phyloP scores from a whole-genome alignment of 1,139 yeast genomes.

The Diutina sp. region DNA sequence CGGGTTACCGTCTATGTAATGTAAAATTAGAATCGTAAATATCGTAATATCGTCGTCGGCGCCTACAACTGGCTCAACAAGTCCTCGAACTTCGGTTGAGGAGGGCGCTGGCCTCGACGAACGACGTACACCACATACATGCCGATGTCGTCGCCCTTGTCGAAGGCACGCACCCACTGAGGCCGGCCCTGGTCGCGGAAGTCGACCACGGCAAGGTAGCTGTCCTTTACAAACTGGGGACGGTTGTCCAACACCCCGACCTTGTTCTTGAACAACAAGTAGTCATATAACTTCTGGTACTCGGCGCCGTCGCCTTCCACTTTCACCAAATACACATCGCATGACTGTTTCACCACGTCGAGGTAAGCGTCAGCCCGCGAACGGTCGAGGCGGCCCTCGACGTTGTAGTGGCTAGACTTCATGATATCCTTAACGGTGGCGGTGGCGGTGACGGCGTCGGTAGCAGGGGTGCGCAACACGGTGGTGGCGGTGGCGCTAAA shows the following conservation, averaged over 20 bases:
- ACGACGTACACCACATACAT: constrained; percentile 35
- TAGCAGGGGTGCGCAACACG: not conserved
- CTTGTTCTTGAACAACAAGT: constrained; percentile 35
- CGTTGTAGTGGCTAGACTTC: constrained; percentile 18
- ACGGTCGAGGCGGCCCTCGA: constrained; percentile 54
- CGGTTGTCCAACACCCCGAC: constrained; percentile 50
- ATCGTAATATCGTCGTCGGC: not conserved
- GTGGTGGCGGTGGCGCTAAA: constrained; percentile 21
- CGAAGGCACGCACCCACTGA: constrained; percentile 12
- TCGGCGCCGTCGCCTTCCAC: constrained; percentile 12
- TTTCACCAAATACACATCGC: constrained; percentile 40
- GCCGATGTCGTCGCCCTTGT: constrained; percentile 14
- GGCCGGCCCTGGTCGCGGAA: constrained; percentile 5
- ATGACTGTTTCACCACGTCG: constrained; percentile 28
- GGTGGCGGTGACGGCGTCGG: not conserved
- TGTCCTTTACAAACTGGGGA: constrained; percentile 46
- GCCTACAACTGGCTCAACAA: not conserved
- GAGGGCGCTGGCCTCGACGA: not conserved
- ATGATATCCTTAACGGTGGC: not conserved
- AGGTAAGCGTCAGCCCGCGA: constrained; percentile 46
- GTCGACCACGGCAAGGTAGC: constrained; percentile 43
- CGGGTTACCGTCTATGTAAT: not conserved
- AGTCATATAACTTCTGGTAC: constrained; percentile 38
- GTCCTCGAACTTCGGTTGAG: not conserved
- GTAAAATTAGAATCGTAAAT: not conserved